Evolutionary conservation across 2,329 filamentous ascomycete species (phyloP), one percentile per base, ranked within the genome.

Genomic region (Chrysosphaeria jannelii): DNA sequence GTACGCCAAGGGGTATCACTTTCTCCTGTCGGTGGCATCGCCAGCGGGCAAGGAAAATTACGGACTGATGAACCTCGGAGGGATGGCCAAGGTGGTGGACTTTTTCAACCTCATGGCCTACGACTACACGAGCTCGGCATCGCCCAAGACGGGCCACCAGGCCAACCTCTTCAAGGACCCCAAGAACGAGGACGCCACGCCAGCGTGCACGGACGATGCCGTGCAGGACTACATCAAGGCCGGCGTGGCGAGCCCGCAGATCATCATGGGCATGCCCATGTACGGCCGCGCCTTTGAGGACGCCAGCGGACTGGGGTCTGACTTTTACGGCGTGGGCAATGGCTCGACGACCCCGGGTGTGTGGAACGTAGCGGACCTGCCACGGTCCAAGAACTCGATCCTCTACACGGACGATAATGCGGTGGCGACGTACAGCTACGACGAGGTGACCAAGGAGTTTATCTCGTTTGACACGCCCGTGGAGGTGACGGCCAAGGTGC

Each of bases 361-460:
- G 8, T 81, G 68, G 60, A 72, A 85, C 40, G 81, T 71, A 51
- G 85, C 79, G 45, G 66, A 43, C 0, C 52, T 88, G 2, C 75
- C 74, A 0, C 51, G 51, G 14, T 36, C 53, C 0, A 63, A 61
- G 1, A 58, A 65, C 0, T 43, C 44, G 2, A 58, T 68, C 34
- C 31, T 47, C 21, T 46, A 58, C 22, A 53, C 58, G 25, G 68
- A 79, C 36, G 28, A 39, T 3, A 46, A 47, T 10, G 49, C 57
- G 4, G 51, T 59, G 8, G 70, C 67, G 2, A 64, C 59, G 8
- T 88, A 66, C 49, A 66, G 57, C 39, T 81, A 75, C 39, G 61
- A 81, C 38, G 31, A 46, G 2, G 36, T 34, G 1, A 47, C 50
- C 5, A 45, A 53, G 27, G 59, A 61, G 31, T 57, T 88, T 43